Evolutionary conservation across 1,284 basidiomycete species (phyloP), one percentile per base, ranked within the genome.

Genomic region (Rhodotorula sp.): DNA sequence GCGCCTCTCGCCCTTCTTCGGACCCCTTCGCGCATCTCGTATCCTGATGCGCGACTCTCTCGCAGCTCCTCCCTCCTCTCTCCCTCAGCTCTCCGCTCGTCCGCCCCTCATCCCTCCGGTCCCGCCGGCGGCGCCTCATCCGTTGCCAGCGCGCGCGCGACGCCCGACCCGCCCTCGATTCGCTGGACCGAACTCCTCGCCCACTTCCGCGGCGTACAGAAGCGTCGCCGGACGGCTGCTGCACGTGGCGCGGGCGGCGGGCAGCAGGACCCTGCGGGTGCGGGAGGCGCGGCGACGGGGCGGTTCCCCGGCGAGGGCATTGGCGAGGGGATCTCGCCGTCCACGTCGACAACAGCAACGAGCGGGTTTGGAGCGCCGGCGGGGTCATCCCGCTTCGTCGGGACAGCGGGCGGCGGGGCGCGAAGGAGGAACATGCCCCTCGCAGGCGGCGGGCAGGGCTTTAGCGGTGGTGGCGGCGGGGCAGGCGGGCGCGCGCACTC

Each of bases 131-230:
- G 14, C 44, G 9, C 45, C 81, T 93, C 5, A 7, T 16, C n/a
- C 34, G 50, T 19, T 44, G 27, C 12, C 13, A 27, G 16, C 55
- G 42, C 16, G n/a, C 2, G 27, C 59, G 72, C 21, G 45, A 63
- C 57, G 91, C 92, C 67, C n/a, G 70, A 71, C 19, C 60, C 66
- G 46, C 48, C 58, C 0, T 92, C 95, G 69, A 94, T 97, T 34
- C 64, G 75, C 10, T 97, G 94, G 94, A 88, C 90, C 79, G 93
- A 97, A 72, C 85, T 97, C 0, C 85, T 97, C 7, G 86, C 87
- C 23, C 94, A 92, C 52, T 72, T 74, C 65, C 64, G 75, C 4
- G 58, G 65, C 27, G 75, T 78, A 2, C 78, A 79, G 67, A 73
- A 77, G 54, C 69, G 67, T 9, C 46, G 46, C 8, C 59, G 13